These are phyloP conservation scores for Penicillium bialowiezense DNA, from an alignment of 495 filamentous ascomycete genomes.

Conservation along the genomic window DNA sequence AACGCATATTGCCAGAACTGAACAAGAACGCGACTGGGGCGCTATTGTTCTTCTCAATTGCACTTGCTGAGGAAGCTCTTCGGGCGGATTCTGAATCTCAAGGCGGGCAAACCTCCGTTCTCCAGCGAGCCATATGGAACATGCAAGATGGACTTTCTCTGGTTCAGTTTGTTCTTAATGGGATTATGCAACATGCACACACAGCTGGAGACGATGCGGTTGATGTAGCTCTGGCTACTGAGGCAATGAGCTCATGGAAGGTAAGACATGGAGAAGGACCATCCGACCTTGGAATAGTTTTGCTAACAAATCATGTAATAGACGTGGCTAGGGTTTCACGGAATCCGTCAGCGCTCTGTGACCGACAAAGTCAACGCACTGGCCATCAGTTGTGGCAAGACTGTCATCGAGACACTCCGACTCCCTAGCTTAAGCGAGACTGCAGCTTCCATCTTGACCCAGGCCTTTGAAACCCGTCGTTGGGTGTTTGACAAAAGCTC, in stretches of 20 bases:
- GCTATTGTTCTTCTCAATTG: constrained; percentile 69
- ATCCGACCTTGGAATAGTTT: not conserved
- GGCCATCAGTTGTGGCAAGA: constrained; percentile 29
- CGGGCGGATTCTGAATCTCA: constrained; percentile 21
- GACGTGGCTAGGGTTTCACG: constrained; percentile 22
- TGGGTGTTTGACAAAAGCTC: constrained; percentile 21
- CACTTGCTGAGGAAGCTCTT: constrained; percentile 68
- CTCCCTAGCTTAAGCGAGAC: constrained; percentile 19
- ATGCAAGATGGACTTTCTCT: constrained; percentile 37
- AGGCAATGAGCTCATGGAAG: constrained; percentile 37
- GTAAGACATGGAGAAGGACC: constrained; percentile 18
- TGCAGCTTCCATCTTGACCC: constrained; percentile 21
- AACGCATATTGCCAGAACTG: constrained; percentile 45
- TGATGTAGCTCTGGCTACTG: constrained; percentile 22
- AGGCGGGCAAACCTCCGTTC: constrained; percentile 5
- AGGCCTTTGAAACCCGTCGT: constrained; percentile 22
- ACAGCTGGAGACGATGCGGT: constrained; percentile 18
- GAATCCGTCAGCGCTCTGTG: constrained; percentile 10
- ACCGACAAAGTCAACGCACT: constrained; percentile 22
- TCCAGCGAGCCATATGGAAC: constrained; percentile 26
- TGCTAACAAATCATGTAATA: constrained; percentile 1
- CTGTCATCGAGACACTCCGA: constrained; percentile 29
- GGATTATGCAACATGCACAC: constrained; percentile 28
- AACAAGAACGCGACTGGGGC: constrained; percentile 52
- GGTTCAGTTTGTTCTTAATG: constrained; percentile 34